Percentiles rank a stretch among this genome's conserved stretches.
phyloP scores from a whole-genome alignment of 768 basidiomycete genomes.

The Lentinula detonsa region DNA sequence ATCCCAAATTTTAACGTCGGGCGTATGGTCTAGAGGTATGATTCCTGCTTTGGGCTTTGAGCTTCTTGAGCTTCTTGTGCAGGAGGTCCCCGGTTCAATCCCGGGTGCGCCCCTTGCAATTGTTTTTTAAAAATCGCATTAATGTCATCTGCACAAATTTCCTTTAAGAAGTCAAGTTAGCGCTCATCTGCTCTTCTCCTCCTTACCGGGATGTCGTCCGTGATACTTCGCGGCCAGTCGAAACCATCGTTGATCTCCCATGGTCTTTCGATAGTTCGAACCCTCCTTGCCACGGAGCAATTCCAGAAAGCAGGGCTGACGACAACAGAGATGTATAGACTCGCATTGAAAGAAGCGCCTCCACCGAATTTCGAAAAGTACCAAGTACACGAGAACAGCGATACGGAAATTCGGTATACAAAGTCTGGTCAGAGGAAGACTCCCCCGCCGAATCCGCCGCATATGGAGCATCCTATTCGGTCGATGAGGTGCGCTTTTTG shows the following conservation, averaged over 20 bases:
- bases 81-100: neutral
- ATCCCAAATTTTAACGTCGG: neutral
- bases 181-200: too few species aligned
- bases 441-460: constrained; percentile 23
- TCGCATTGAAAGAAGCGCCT: neutral
- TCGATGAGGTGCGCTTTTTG: constrained; percentile 40
- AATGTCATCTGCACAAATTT: neutral
- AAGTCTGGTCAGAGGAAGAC: constrained; percentile 3
- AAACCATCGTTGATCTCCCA: neutral
- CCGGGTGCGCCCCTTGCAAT: neutral
- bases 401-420: neutral
- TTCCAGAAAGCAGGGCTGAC: neutral
- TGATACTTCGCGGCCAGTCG: neutral
- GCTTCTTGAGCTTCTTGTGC: neutral
- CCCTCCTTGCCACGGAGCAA: neutral
- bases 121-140: neutral
- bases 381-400: neutral
- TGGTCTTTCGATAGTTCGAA: neutral
- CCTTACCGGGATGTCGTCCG: neutral
- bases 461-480: constrained; percentile 41
- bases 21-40: neutral
- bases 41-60: neutral
- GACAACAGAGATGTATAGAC: constrained; percentile 1
- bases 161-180: too few species aligned
- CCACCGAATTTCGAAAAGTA: neutral